Conservation (phyloP, 768 basidiomycete genomes). For the Pisolithus marmoratus region DNA sequence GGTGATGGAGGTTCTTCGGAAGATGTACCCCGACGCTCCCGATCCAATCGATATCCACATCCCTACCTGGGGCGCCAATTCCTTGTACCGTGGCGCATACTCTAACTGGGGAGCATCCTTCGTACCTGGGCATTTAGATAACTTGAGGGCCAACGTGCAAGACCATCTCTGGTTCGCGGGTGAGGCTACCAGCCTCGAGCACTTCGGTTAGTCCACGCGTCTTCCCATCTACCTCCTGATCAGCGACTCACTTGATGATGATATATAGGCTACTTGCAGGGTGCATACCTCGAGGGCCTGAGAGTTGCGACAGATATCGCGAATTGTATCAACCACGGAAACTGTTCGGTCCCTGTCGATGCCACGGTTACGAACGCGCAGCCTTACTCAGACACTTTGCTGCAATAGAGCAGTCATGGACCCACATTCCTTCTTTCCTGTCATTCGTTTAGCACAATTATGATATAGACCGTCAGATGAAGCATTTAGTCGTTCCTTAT, state of each 20-base stretch:
- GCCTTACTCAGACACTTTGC: neutral
- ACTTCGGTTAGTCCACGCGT: slow-evolving; percentile 46
- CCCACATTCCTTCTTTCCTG: no score
- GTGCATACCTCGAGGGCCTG: slow-evolving; percentile 52
- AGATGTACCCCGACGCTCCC: slow-evolving; percentile 60
- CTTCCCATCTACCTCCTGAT: neutral
- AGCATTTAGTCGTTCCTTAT: no score
- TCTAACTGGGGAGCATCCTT: slow-evolving; percentile 69
- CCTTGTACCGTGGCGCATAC: slow-evolving; percentile 42
- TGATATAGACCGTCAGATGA: no score
- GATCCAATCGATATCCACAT: slow-evolving; percentile 52
- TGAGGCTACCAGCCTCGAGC: slow-evolving; percentile 52
- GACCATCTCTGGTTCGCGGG: slow-evolving; percentile 57
- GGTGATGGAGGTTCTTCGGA: slow-evolving; percentile 48
- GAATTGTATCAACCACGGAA: slow-evolving; percentile 33
- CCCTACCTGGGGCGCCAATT: slow-evolving; percentile 49
- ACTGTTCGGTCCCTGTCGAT: slow-evolving; percentile 6
- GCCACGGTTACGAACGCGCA: neutral
- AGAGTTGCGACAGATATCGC: slow-evolving; percentile 36
- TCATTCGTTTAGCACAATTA: no score
- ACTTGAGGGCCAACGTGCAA: slow-evolving; percentile 49
- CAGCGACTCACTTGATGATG: neutral
- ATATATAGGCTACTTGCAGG: slow-evolving; percentile 51
- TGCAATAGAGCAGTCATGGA: no score
- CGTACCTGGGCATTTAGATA: slow-evolving; percentile 45